These are phyloP conservation scores for Kwoniella shandongensis DNA, from an alignment of 768 basidiomycete species.

Conservation along the genomic window DNA sequence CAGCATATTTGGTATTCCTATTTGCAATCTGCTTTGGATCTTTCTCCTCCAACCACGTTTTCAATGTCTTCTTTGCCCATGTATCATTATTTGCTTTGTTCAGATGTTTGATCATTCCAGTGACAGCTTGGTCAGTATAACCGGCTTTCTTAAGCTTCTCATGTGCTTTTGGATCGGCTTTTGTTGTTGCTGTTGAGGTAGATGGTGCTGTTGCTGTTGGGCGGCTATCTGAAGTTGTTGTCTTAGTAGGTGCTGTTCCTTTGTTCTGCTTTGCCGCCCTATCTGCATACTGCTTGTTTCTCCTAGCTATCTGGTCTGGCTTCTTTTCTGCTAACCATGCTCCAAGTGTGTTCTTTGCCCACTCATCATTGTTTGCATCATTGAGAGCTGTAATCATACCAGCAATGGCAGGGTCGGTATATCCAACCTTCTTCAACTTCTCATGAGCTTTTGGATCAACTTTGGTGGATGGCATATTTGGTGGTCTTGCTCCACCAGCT, in stretches of 20 bases:
- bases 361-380: background rate
- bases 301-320: background rate
- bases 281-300: conserved; percentile 3
- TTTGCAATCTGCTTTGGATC: too few relatives aligned
- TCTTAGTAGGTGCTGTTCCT: too few relatives aligned
- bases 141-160: background rate
- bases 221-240: too few relatives aligned
- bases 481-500: conserved; percentile 1
- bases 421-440: conserved; percentile 5
- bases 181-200: background rate
- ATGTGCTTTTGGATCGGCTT: background rate
- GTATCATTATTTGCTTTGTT: conserved; percentile 9
- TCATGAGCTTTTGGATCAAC: background rate
- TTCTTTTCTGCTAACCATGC: conserved; percentile 8
- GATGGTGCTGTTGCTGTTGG: too few relatives aligned
- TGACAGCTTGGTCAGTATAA: too few relatives aligned
- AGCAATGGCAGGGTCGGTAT: conserved; percentile 3
- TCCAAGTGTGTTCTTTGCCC: background rate
- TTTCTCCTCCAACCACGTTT: background rate
- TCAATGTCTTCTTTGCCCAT: background rate
- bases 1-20: too few relatives aligned
- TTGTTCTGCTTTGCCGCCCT: too few relatives aligned
- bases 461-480: conserved; percentile 7
- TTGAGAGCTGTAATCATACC: conserved; percentile 5
- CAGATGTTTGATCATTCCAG: background rate